phyloP scores from a whole-genome alignment of 176 grass and related monocot genomes.

The Calamus simplicifolius region DNA sequence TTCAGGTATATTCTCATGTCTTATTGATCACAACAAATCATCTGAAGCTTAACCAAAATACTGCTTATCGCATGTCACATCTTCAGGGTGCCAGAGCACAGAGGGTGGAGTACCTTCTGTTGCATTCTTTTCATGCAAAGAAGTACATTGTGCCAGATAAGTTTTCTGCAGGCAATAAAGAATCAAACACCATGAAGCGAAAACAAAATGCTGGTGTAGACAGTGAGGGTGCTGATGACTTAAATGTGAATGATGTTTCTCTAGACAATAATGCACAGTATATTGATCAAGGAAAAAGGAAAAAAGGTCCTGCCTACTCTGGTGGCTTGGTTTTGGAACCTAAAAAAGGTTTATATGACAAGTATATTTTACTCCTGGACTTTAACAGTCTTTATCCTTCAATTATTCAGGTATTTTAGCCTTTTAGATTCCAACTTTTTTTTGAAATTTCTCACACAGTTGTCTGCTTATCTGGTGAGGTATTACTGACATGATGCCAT shows the following conservation, averaged over 20 bases:
- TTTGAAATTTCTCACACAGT: no score
- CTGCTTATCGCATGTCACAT: slow-evolving; percentile 14
- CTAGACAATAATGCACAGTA: slow-evolving; percentile 46
- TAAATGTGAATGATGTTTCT: slow-evolving; percentile 24
- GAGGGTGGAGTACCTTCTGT: slow-evolving; percentile 84
- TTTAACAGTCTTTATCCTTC: slow-evolving; percentile 99
- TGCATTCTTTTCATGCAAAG: slow-evolving; percentile 91
- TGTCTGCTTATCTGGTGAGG: no score
- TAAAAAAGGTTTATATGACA: slow-evolving; percentile 97
- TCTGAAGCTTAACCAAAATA: slow-evolving; percentile 7
- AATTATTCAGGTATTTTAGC: slow-evolving; percentile 73
- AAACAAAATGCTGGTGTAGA: slow-evolving; percentile 53
- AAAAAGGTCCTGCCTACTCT: slow-evolving; percentile 86
- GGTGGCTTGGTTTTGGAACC: slow-evolving; percentile 97
- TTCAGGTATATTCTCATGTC: slow-evolving; percentile 46
- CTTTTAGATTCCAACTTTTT: no score
- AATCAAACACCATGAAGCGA: slow-evolving; percentile 50
- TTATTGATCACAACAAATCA: no score
- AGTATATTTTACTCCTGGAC: slow-evolving; percentile 88
- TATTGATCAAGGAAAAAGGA: slow-evolving; percentile 59
- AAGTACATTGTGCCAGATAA: slow-evolving; percentile 93
- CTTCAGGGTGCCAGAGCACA: slow-evolving; percentile 93
- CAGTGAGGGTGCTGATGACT: slow-evolving; percentile 38
- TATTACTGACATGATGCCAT: no score
- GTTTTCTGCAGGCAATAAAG: slow-evolving; percentile 44